A percentile compares a stretch with the other conserved stretches of the same genome.
Conservation (phyloP, 805 yeast species). For the Wickerhamiella parazyma region DNA sequence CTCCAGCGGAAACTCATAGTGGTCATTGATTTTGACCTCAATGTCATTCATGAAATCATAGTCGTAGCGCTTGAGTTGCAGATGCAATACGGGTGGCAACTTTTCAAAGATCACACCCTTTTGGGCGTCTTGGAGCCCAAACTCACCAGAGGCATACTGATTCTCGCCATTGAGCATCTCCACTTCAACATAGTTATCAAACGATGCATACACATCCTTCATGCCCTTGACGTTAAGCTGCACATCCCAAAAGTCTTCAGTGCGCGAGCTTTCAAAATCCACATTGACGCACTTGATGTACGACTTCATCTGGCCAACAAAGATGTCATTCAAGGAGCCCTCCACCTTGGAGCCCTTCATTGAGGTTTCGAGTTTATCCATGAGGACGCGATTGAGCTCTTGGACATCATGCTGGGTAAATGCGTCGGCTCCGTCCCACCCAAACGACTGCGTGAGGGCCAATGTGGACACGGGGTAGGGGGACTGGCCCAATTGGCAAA, state of each 20-base stretch:
- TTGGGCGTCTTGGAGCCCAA: constrained; percentile 87
- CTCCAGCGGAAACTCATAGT: constrained; percentile 73
- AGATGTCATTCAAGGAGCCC: constrained; percentile 60
- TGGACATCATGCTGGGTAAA: constrained; percentile 98
- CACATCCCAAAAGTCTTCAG: constrained; percentile 96
- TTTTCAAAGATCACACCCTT: constrained; percentile 88
- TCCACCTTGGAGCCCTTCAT: constrained; percentile 83
- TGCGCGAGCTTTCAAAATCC: constrained; percentile 80
- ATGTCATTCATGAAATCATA: constrained; percentile 83
- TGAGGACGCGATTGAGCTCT: constrained; percentile 83
- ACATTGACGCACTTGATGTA: constrained; percentile 86
- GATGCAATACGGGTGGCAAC: constrained; percentile 85
- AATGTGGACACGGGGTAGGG: constrained; percentile 66
- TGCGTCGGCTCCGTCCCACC: constrained; percentile 94
- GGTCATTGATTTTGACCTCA: constrained; percentile 81
- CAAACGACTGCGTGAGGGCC: constrained; percentile 82
- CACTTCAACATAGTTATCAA: constrained; percentile 72
- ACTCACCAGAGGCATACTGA: constrained; percentile 82
- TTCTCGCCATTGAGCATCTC: constrained; percentile 91
- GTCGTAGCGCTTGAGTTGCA: constrained; percentile 88
- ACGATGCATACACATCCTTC: constrained; percentile 57
- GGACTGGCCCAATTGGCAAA: constrained; percentile 65
- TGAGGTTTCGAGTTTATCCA: constrained; percentile 82
- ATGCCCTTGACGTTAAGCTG: constrained; percentile 86
- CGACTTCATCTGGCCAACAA: constrained; percentile 95